These are phyloP conservation scores for Eimeria sp. DNA, from an alignment of 169 alveolate genomes.

Conservation along the genomic window DNA sequence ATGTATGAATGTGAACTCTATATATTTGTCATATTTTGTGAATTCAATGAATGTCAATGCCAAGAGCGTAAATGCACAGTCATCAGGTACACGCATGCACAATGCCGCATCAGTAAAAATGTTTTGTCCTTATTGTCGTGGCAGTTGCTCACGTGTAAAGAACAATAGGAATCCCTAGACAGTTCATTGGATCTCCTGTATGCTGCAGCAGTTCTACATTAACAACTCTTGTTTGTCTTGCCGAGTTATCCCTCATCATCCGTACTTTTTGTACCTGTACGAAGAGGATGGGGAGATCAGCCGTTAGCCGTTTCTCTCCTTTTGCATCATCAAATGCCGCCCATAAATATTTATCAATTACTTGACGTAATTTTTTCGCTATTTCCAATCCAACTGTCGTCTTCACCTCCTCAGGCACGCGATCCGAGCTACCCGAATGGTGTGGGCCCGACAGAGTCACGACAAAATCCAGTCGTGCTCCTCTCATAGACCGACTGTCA, in stretches of 20 bases:
- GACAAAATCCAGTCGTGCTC: constrained; percentile 12
- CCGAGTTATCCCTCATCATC: not conserved
- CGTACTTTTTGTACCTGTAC: not conserved
- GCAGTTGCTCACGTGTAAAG: constrained; percentile 30
- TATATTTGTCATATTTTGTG: no score
- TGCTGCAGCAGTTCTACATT: not conserved
- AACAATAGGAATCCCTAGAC: constrained; percentile 29
- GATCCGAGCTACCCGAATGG: not conserved
- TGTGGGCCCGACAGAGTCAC: not conserved
- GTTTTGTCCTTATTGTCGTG: not conserved
- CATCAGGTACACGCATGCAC: not conserved
- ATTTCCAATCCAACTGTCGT: not conserved
- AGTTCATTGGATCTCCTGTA: constrained; percentile 18
- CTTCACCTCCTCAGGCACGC: constrained; percentile 39
- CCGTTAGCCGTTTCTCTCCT: not conserved
- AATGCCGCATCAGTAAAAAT: not conserved
- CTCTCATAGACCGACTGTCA: not conserved
- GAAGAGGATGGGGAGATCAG: constrained; percentile 24
- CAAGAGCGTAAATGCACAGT: no score
- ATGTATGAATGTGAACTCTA: no score
- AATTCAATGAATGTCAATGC: no score
- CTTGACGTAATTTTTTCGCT: not conserved
- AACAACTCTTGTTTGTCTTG: not conserved
- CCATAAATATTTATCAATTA: not conserved
- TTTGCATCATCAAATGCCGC: not conserved